Evolutionary conservation across 257 asterid genomes (phyloP).

Genomic region (Penstemon eatonii): DNA sequence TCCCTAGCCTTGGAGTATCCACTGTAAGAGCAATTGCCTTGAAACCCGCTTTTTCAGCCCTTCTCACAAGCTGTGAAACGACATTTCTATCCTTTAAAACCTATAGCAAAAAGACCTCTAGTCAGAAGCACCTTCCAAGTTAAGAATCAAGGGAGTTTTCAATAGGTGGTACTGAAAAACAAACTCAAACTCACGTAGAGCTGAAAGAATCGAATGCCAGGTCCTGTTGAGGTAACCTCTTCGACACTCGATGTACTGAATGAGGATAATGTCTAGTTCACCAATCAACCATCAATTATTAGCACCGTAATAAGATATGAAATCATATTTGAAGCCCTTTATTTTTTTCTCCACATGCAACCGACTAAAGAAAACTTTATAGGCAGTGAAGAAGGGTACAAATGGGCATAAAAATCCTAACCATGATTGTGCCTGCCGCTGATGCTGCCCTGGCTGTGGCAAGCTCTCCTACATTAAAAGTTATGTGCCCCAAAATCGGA

Average conservation of each 20-base stretch:
- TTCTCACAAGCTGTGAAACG: constrained; percentile 61
- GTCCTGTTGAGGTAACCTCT: constrained; percentile 85
- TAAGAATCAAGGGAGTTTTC: no score
- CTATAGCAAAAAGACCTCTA: constrained; percentile 36
- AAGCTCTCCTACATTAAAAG: constrained; percentile 60
- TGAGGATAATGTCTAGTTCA: constrained; percentile 65
- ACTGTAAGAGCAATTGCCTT: constrained; percentile 82
- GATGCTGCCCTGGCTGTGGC: constrained; percentile 83
- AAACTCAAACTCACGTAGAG: constrained; percentile 61
- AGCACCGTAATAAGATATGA: constrained; percentile 6
- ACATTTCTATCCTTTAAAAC: constrained; percentile 61
- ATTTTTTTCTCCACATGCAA: constrained; percentile 3
- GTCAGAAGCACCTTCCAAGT: constrained; percentile 1
- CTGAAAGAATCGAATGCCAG: constrained; percentile 79
- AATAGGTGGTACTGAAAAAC: constrained; percentile 5
- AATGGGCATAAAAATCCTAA: constrained; percentile 30
- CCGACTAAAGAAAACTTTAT: neutral
- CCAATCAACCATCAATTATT: constrained; percentile 28
- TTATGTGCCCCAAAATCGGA: neutral
- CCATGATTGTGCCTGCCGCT: constrained; percentile 86
- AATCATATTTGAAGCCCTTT: neutral
- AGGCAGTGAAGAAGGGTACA: neutral
- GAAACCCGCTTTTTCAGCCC: constrained; percentile 84
- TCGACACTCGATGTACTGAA: constrained; percentile 73
- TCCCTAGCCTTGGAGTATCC: constrained; percentile 82